phyloP scores from a whole-genome alignment of 2,329 filamentous ascomycete genomes.

The Epichloe sibirici region DNA sequence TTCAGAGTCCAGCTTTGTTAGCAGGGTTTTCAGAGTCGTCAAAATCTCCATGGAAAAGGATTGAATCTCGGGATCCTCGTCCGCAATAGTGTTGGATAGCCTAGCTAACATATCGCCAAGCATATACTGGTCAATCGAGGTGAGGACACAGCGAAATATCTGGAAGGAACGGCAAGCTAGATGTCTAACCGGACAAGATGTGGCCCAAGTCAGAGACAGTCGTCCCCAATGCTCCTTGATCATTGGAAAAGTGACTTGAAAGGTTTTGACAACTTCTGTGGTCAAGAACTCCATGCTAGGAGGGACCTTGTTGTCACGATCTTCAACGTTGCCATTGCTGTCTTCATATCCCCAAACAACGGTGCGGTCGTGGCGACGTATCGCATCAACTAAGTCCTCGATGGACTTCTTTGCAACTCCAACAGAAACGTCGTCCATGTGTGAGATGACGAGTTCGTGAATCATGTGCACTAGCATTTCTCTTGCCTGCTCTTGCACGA shows the following conservation, averaged over 20 bases:
- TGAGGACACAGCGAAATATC: constrained; percentile 87
- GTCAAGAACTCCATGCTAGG: constrained; percentile 79
- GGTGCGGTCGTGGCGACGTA: constrained; percentile 70
- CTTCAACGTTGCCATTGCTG: constrained; percentile 65
- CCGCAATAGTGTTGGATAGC: constrained; percentile 91
- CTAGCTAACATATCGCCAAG: constrained; percentile 92
- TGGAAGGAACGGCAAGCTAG: constrained; percentile 95
- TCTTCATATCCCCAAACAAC: constrained; percentile 95
- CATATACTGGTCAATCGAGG: constrained; percentile 84
- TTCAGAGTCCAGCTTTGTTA: constrained; percentile 66
- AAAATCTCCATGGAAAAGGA: constrained; percentile 97
- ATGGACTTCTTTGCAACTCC: constrained; percentile 56
- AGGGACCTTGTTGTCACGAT: constrained; percentile 69
- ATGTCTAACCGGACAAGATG: constrained; percentile 88
- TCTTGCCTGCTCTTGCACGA: constrained; percentile 91
- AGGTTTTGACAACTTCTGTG: constrained; percentile 69
- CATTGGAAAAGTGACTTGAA: constrained; percentile 70
- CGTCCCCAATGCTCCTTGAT: constrained; percentile 88
- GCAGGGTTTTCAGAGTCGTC: constrained; percentile 84
- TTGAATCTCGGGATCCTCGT: constrained; percentile 87
- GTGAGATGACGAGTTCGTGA: constrained; percentile 79
- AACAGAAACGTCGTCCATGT: constrained; percentile 58
- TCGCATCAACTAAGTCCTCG: constrained; percentile 76
- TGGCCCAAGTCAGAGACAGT: constrained; percentile 87
- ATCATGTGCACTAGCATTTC: constrained; percentile 98